Base-by-base conservation (phyloP, 2,329 filamentous ascomycete species). In the Penicillium sp. region DNA sequence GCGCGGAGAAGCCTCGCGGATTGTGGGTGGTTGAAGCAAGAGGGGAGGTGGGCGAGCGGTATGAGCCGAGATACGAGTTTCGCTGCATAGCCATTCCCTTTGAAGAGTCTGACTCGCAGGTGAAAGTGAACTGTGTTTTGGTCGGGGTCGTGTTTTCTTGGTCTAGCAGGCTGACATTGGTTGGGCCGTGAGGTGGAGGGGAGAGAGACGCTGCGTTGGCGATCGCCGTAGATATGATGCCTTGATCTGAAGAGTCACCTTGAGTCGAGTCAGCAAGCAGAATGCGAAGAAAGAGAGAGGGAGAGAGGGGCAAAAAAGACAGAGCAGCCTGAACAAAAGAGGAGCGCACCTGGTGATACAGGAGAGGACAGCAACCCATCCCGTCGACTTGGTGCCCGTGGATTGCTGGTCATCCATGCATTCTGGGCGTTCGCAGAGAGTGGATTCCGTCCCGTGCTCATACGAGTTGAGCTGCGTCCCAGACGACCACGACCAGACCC, bases 101-200 rank as follows among this genome's bases (percentile, higher is more conserved):
- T 1, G 88, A 84, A 34, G 90, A 88, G 64, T 93, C 89, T 1
- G 90, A 91, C 61, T 94, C 88, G 69, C 90, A 96, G 9, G 89
- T 95, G 65, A 98, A 98, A 8, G 93, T 98, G 66, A 98, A 98
- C 60, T 96, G 89, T 0, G 87, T 86, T 48, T 90, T 88, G 5
- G 85, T 81, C 4, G 87, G 82, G 33, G 79, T 82, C 4, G 79
- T 65, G 5, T 79, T 73, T 66, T 86, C 82, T 64, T 88, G 85
- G 48, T 88, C 84, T 42, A 94, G 72, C 50, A 90, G 76, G 66
- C 86, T 91, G 54, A 85, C 76, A 68, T 89, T 93, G 63, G 91
- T 87, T 64, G 89, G 84, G 11, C 84, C 86, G 58, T 76, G 78
- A 24, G 71, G 67, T 2, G 80, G 76, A 11, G 78, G 72, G 45